Conservation (phyloP, 2,329 filamentous ascomycete species). For the Lecanicillium sp. region DNA sequence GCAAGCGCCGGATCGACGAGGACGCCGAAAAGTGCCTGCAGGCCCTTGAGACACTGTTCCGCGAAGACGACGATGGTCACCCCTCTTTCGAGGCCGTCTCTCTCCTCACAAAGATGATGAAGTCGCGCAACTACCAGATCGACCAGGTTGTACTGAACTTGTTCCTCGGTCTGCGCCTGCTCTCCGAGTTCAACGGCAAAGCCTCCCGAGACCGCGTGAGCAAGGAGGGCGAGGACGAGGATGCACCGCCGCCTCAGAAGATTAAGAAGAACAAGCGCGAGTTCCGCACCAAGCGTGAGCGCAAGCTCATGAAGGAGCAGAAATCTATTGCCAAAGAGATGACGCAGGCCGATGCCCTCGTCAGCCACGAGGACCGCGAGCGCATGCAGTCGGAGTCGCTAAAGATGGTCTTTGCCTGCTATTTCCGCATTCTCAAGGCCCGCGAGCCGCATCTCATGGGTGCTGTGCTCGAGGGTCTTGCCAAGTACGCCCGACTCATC, state of each 20-base stretch:
- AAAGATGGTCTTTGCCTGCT: constrained; percentile 90
- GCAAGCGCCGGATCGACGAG: constrained; percentile 61
- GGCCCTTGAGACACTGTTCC: constrained; percentile 75
- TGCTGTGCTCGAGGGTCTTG: constrained; percentile 89
- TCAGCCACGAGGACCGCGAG: constrained; percentile 88
- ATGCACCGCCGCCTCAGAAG: constrained; percentile 35
- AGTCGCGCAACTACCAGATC: constrained; percentile 71
- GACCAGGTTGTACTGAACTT: constrained; percentile 84
- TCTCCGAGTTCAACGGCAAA: constrained; percentile 82
- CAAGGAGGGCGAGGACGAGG: constrained; percentile 26
- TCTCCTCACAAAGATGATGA: constrained; percentile 92
- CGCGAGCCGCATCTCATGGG: constrained; percentile 83
- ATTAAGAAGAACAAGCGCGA: constrained; percentile 69
- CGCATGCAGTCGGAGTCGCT: constrained; percentile 92
- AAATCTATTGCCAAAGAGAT: constrained; percentile 90
- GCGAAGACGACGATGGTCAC: constrained; percentile 82
- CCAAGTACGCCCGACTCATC: constrained; percentile 91
- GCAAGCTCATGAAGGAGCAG: constrained; percentile 78
- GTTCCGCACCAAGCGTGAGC: constrained; percentile 81
- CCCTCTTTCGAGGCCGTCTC: constrained; percentile 81
- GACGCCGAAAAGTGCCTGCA: constrained; percentile 73
- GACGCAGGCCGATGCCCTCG: constrained; percentile 82
- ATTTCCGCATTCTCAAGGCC: constrained; percentile 89
- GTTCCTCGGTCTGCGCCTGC: constrained; percentile 80
- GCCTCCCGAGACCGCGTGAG: constrained; percentile 75